Base-by-base conservation (phyloP, 495 filamentous ascomycete genomes). In the Elasticomyces elasticus region DNA sequence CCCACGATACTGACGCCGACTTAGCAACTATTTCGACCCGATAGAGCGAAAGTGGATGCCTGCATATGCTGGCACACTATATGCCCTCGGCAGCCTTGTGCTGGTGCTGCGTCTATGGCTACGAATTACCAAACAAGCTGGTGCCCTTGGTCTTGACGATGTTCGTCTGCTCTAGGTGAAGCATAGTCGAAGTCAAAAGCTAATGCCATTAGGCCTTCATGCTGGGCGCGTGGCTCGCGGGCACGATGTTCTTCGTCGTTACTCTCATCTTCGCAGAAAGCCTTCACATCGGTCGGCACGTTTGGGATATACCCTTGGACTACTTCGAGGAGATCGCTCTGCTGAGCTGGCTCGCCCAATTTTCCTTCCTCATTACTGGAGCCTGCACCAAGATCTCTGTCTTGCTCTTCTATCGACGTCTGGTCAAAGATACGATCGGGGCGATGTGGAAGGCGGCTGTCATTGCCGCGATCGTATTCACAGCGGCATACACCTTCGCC, bases 371-470 rank as follows among this genome's bases (percentile, higher is more conserved):
- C 2, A 15, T 64, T 19, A 59, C 56, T 42, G 56, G 50, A 12
- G 63, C 53, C 27, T 43, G 54, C 5, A 66, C 57, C 47, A 68
- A 68, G 46, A 56, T 63, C 13, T 66, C 66, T 6, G 54, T 66
- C 1, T 55, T 68, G 11, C 55, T 50, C 26, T 64, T 68, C 45
- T 66, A 62, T 40, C 62, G 60, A 22, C 58, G 64, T 25, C 54
- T 68, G 6, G 64, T 62, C 1, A 45, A 33, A 0, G 56, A 54
- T 60, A 55, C 54, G 45, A 52, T 9, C 35, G 22, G 35, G 26
- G 22, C 20, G n/a, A n/a, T n/a, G n/a, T 54, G 56, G 56, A 54
- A 49, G 23, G 52, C 41, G 19, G 52, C 63, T 17, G 56, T 66
- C 9, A 58, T 59, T 30, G 44, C 49, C 22, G 59, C 53, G 11